These are phyloP conservation scores for Trypethelium eluteriae DNA, from an alignment of 495 filamentous ascomycete genomes.

Conservation along the genomic window DNA sequence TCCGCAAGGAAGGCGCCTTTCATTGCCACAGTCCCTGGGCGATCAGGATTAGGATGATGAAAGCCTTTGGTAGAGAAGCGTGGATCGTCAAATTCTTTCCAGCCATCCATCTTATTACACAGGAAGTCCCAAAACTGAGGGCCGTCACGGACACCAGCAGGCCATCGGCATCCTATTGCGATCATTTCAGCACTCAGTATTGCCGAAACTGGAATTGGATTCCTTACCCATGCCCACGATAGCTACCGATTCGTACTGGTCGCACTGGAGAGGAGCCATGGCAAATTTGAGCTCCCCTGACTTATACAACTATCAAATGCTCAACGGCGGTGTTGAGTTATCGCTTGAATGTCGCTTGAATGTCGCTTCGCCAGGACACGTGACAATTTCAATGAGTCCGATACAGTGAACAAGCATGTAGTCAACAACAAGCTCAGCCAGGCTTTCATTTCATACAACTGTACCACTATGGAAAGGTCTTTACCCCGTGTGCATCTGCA, in stretches of 20 bases:
- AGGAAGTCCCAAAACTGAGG: not conserved
- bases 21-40: not conserved
- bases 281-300: not conserved
- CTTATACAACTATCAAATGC: not conserved
- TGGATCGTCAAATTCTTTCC: not conserved
- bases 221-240: conserved; percentile 11
- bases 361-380: not conserved
- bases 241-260: no score
- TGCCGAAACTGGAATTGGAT: not conserved
- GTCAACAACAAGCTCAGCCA: not conserved
- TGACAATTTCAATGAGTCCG: not conserved
- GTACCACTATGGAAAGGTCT: not conserved
- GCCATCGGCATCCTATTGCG: not conserved
- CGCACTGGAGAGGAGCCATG: not conserved
- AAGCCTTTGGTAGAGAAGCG: conserved; percentile 30
- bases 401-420: not conserved
- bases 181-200: not conserved
- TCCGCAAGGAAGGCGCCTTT: conserved; percentile 2
- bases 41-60: conserved; percentile 22
- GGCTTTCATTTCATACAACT: not conserved
- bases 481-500: not conserved
- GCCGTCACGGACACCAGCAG: not conserved
- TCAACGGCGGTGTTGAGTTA: not conserved
- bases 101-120: no score
- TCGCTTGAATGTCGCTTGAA: no score